These are phyloP conservation scores for Alternaria sp. DNA, from an alignment of 2,329 filamentous ascomycete species.

Conservation along the genomic window DNA sequence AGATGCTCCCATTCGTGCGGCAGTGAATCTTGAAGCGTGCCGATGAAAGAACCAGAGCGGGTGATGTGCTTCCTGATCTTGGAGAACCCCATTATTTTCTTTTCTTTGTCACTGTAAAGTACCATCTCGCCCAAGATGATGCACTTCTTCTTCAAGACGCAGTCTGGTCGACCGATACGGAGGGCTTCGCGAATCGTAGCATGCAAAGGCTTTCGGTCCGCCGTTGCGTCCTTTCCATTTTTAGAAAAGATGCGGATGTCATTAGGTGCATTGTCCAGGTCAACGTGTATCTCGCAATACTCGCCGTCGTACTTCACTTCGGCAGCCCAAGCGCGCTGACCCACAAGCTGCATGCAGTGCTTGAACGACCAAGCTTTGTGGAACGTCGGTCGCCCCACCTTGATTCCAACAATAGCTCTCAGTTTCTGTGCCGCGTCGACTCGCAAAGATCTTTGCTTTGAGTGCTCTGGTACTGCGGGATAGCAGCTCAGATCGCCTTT, in stretches of 20 bases:
- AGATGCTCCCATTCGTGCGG: constrained; percentile 62
- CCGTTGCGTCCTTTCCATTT: constrained; percentile 86
- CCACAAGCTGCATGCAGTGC: constrained; percentile 72
- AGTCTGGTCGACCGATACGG: constrained; percentile 63
- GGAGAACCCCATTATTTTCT: constrained; percentile 75
- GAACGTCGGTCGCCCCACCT: constrained; percentile 55
- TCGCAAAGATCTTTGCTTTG: constrained; percentile 42
- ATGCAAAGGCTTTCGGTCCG: constrained; percentile 69
- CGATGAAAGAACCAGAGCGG: constrained; percentile 73
- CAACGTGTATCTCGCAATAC: constrained; percentile 84
- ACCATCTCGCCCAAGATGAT: constrained; percentile 86
- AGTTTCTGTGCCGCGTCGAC: constrained; percentile 49
- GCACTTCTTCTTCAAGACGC: constrained; percentile 68
- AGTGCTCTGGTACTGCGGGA: constrained; percentile 44
- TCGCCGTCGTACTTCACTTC: constrained; percentile 88
- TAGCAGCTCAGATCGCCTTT: constrained; percentile 51
- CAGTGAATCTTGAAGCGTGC: constrained; percentile 71
- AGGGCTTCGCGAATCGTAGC: constrained; percentile 70
- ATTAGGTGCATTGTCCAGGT: constrained; percentile 62
- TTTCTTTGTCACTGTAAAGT: constrained; percentile 72
- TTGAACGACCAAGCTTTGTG: constrained; percentile 65
- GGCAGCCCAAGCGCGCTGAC: constrained; percentile 68
- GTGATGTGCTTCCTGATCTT: constrained; percentile 81
- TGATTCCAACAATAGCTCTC: constrained; percentile 51
- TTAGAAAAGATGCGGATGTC: constrained; percentile 87